Evolutionary conservation across 306 rosid species (phyloP), one percentile per base, ranked within the genome.

Genomic region (Acacia confusa): DNA sequence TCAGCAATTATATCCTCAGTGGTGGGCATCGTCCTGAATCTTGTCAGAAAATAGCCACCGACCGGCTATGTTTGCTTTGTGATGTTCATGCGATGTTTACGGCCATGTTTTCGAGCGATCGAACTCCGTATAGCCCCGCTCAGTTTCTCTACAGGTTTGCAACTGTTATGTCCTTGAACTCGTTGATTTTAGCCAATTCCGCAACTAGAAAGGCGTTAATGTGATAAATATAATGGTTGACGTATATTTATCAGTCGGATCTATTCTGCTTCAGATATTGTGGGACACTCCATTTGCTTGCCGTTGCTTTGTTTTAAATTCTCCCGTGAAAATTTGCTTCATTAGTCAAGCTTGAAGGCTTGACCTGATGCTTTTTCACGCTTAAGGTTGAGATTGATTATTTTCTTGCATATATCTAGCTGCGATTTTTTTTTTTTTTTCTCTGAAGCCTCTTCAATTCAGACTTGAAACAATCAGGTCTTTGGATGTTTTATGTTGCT

Each of bases 121-220:
- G 85, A 64, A 86, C 22, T 61, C 97, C 99, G 0, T 95, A 87
- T 73, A 95, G 97, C 78, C 99, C 99, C 13, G 97, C 99, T 79
- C 89, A 85, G 83, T 93, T 93, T 86, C 84, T 95, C 63, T 88
- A 88, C 89, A 95, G 99, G 99, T 95, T 80, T 84, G 94, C 47
- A 27, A 79, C 19, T 78, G 40, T 69, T 84, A 69, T 88, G 89
- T 60, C n/a, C 83, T 69, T 79, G 69, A 66, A 19, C 41, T 82
- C 24, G 70, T 74, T 75, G 17, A 32, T 83, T 70, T 70, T 68
- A 58, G 66, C 48, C 38, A 43, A 43, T 70, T 70, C 13, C 13
- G 36, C 22, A 22, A 5, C 9, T 43, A 12, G 55, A 47, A 22
- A 70, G 57, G 75, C 47, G 20, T 78, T 64, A 19, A 68, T 77